These are phyloP conservation scores for Suillus ampliporus DNA, from an alignment of 768 basidiomycete genomes.

Conservation along the genomic window DNA sequence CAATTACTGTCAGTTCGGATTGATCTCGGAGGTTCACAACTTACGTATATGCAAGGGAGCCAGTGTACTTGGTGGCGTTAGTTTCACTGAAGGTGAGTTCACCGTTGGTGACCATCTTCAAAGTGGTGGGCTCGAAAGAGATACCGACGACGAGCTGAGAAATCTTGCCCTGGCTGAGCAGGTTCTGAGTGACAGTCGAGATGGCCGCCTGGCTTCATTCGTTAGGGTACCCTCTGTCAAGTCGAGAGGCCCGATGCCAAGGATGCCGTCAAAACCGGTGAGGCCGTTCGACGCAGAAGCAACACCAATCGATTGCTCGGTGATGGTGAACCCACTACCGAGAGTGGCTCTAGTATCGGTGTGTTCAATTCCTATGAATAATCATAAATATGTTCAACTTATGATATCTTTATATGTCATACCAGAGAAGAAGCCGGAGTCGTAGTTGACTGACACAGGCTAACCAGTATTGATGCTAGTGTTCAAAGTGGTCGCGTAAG, in stretches of 20 bases:
- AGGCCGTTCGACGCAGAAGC: slow-evolving; percentile 54
- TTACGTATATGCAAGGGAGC: slow-evolving; percentile 49
- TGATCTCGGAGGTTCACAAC: slow-evolving; percentile 14
- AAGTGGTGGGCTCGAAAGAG: slow-evolving; percentile 53
- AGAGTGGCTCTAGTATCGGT: slow-evolving; percentile 62
- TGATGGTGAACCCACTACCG: slow-evolving; percentile 52
- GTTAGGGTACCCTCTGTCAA: slow-evolving; percentile 50
- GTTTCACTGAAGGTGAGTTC: slow-evolving; percentile 57
- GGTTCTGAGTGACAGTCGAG: slow-evolving; percentile 64
- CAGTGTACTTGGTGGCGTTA: slow-evolving; percentile 33
- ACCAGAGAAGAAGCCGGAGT: slow-evolving; percentile 68
- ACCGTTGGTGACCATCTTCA: slow-evolving; percentile 45
- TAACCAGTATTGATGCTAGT: slow-evolving; percentile 55
- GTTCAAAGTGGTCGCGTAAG: slow-evolving; percentile 57
- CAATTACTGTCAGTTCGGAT: not conserved
- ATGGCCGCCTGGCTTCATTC: slow-evolving; percentile 30
- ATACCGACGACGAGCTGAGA: slow-evolving; percentile 48
- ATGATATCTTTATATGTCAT: slow-evolving; percentile 6
- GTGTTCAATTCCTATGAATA: slow-evolving; percentile 44
- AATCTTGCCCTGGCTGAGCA: slow-evolving; percentile 48
- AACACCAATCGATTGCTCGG: slow-evolving; percentile 68
- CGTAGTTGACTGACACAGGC: slow-evolving; percentile 58
- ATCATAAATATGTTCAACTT: slow-evolving; percentile 5
- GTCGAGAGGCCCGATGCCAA: slow-evolving; percentile 66
- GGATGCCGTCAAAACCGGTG: slow-evolving; percentile 61